These are phyloP conservation scores for Lepidium sativum DNA, from an alignment of 345 rosid genomes.

Conservation along the genomic window DNA sequence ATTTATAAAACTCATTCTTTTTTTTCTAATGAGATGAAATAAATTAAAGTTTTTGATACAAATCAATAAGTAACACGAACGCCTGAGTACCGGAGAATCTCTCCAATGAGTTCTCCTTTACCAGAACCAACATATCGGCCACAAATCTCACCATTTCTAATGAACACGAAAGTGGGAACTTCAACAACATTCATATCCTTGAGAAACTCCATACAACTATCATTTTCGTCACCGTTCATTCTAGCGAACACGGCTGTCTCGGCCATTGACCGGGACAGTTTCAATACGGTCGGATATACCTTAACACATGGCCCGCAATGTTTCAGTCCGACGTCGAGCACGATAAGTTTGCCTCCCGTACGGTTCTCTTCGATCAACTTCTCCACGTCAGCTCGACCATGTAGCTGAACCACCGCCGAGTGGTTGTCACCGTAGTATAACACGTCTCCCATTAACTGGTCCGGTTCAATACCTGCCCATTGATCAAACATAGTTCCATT, in stretches of 20 bases:
- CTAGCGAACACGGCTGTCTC: slow-evolving; percentile 72
- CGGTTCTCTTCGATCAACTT: slow-evolving; percentile 62
- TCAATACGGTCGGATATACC: slow-evolving; percentile 83
- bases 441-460: slow-evolving; percentile 73
- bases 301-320: slow-evolving; percentile 94
- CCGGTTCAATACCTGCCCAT: slow-evolving; percentile 59
- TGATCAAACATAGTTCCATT: background rate
- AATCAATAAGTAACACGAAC: slow-evolving; percentile 60
- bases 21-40: no score
- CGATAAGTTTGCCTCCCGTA: slow-evolving; percentile 59
- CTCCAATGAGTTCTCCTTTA: slow-evolving; percentile 92
- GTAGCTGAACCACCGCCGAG: slow-evolving; percentile 73
- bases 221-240: slow-evolving; percentile 95
- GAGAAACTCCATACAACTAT: slow-evolving; percentile 82
- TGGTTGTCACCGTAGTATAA: slow-evolving; percentile 92
- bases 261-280: slow-evolving; percentile 67
- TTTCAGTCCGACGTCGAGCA: slow-evolving; percentile 82
- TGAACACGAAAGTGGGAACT: slow-evolving; percentile 86
- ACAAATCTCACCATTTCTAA: slow-evolving; percentile 57
- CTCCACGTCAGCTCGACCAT: slow-evolving; percentile 62
- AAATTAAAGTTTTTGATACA: slow-evolving; percentile 3
- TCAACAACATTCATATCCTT: slow-evolving; percentile 78
- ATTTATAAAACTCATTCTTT: no score
- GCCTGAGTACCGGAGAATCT: slow-evolving; percentile 81
- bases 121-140: slow-evolving; percentile 94